Conservation (phyloP, 2,329 filamentous ascomycete species). For the Epicoccum sorghinum region DNA sequence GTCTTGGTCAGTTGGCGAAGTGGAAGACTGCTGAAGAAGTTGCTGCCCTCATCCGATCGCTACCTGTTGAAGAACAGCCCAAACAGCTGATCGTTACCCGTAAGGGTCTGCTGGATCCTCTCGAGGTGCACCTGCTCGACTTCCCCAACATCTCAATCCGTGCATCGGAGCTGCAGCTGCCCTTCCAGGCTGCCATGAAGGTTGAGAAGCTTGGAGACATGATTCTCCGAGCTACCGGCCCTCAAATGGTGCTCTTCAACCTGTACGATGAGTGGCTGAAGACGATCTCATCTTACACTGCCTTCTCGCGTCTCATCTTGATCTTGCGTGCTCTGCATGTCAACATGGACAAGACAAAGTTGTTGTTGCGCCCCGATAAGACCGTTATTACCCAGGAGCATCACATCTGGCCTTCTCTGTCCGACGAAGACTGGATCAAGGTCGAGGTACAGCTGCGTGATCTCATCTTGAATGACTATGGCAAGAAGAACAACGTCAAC, state of each 20-base stretch:
- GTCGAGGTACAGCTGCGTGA: slow-evolving; percentile 97
- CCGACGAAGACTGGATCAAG: slow-evolving; percentile 98
- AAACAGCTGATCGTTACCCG: slow-evolving; percentile 98
- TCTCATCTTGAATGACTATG: slow-evolving; percentile 96
- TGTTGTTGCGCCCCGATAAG: slow-evolving; percentile 94
- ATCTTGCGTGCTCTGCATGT: slow-evolving; percentile 95
- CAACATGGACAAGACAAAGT: slow-evolving; percentile 97
- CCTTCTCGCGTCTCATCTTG: slow-evolving; percentile 92
- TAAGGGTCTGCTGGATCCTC: slow-evolving; percentile 94
- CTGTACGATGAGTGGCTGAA: slow-evolving; percentile 99
- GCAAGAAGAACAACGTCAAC: slow-evolving; percentile 99
- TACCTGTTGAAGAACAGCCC: slow-evolving; percentile 96
- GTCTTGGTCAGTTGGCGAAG: slow-evolving; percentile 95
- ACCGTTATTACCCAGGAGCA: slow-evolving; percentile 98
- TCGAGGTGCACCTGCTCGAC: slow-evolving; percentile 95
- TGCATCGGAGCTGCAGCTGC: slow-evolving; percentile 93
- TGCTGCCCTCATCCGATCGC: slow-evolving; percentile 89
- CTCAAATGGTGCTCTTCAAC: slow-evolving; percentile 99
- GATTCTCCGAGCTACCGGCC: slow-evolving; percentile 96
- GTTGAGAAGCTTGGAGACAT: slow-evolving; percentile 99
- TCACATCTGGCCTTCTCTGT: slow-evolving; percentile 95
- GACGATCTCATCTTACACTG: slow-evolving; percentile 97
- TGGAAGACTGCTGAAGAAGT: slow-evolving; percentile 99
- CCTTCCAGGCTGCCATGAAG: slow-evolving; percentile 99
- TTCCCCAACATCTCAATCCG: slow-evolving; percentile 99